Percentiles rank a stretch among this genome's conserved stretches.
Conservation (phyloP, 352 stramenopile genomes). For the Globisporangium rhizosaccharum region DNA sequence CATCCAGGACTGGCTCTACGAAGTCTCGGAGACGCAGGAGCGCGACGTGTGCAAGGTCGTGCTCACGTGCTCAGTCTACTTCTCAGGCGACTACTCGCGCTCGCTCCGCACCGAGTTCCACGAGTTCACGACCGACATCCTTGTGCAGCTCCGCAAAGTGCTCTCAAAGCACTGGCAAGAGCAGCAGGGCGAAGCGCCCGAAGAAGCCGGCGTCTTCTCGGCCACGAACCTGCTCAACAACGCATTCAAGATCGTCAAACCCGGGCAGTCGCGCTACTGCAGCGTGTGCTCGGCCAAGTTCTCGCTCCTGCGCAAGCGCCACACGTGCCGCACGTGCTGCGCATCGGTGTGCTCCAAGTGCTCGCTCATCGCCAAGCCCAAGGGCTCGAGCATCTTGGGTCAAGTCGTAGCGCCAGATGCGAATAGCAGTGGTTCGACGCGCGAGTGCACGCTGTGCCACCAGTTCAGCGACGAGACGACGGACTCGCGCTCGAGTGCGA, state of each 20-base stretch:
- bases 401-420: background rate
- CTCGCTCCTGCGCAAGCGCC: conserved; percentile 53
- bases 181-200: conserved; percentile 13
- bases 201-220: conserved; percentile 14
- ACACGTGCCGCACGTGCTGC: conserved; percentile 49
- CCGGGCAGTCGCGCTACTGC: conserved; percentile 31
- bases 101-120: conserved; percentile 45
- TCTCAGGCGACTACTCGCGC: conserved; percentile 27
- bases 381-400: background rate
- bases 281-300: conserved; percentile 56
- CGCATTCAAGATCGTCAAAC: conserved; percentile 12
- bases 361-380: conserved; percentile 18
- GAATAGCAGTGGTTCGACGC: conserved; percentile 2
- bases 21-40: conserved; percentile 58
- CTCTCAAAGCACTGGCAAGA: conserved; percentile 53
- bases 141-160: conserved; percentile 47
- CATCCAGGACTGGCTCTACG: conserved; percentile 66
- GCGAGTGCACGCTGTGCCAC: conserved; percentile 56
- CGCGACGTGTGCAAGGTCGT: conserved; percentile 59
- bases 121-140: conserved; percentile 52
- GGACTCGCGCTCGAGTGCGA: conserved; percentile 20
- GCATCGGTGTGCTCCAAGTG: conserved; percentile 55
- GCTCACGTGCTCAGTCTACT: conserved; percentile 52
- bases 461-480: conserved; percentile 40
- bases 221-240: conserved; percentile 21